A percentile compares a stretch with the other conserved stretches of the same genome.
These are phyloP conservation scores for Leccinum angustisporum DNA, from an alignment of 1,284 basidiomycete genomes.

Conservation along the genomic window DNA sequence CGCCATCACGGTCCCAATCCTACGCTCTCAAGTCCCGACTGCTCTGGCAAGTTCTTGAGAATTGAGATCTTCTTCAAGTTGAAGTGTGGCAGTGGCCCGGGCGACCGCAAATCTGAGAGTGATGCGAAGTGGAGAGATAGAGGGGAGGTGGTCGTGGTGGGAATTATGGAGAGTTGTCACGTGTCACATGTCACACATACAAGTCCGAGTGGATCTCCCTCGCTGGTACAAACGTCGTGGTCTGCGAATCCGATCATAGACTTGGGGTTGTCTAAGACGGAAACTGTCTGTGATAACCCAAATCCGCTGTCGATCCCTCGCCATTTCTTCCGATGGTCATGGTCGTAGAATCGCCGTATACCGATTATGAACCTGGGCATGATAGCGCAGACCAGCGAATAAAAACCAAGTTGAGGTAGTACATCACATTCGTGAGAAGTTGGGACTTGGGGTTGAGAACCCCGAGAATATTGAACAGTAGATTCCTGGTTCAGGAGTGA, in stretches of 20 bases:
- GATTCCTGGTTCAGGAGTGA: neutral
- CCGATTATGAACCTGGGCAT: neutral
- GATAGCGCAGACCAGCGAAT: neutral
- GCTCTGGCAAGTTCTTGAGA: no score
- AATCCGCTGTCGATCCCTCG: neutral
- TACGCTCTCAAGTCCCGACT: no score
- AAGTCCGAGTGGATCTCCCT: neutral
- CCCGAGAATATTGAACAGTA: slow-evolving; percentile 7
- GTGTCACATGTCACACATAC: no score
- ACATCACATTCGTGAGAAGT: neutral
- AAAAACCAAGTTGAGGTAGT: neutral
- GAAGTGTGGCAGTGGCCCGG: no score
- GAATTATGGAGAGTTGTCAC: no score
- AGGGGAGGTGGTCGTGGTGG: no score
- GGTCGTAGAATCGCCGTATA: neutral
- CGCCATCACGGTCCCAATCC: no score
- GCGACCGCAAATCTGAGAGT: no score
- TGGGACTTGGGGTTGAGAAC: neutral
- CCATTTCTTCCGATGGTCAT: neutral
- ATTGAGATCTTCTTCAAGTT: no score
- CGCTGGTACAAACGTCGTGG: neutral
- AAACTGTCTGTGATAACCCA: neutral
- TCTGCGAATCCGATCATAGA: neutral
- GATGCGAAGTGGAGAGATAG: no score
- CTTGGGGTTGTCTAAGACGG: neutral